These are phyloP conservation scores for Malus hybrid DNA, from an alignment of 331 rosid genomes.

Conservation along the genomic window DNA sequence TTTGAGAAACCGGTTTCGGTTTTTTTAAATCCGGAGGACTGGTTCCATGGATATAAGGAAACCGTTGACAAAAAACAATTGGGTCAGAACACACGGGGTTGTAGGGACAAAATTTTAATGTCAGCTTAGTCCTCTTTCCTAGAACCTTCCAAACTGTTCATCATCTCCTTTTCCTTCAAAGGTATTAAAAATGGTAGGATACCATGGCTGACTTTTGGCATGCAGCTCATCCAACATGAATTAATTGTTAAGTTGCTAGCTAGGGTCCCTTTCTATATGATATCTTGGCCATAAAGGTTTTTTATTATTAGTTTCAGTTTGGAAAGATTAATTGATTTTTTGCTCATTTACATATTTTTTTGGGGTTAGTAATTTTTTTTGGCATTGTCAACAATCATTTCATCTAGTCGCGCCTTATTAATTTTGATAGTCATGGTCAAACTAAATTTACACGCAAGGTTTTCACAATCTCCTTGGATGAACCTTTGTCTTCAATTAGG, in stretches of 20 bases:
- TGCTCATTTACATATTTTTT: neutral
- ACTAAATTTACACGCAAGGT: neutral
- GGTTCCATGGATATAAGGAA: neutral
- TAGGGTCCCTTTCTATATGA: neutral
- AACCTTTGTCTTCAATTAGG: neutral
- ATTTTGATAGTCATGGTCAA: neutral
- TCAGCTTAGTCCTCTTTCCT: slow-evolving; percentile 24
- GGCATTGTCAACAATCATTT: no score
- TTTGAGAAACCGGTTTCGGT: slow-evolving; percentile 29
- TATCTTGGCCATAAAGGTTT: neutral
- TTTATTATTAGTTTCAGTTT: neutral
- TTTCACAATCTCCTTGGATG: neutral
- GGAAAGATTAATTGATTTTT: neutral
- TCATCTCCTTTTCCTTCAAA: neutral
- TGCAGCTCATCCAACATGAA: slow-evolving; percentile 9
- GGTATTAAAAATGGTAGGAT: slow-evolving; percentile 4
- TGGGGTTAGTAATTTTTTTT: neutral
- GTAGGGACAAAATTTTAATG: slow-evolving; percentile 30
- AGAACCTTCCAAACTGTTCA: slow-evolving; percentile 10
- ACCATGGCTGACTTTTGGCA: slow-evolving; percentile 23
- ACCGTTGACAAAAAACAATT: slow-evolving; percentile 45
- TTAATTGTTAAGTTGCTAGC: neutral
- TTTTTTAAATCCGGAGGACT: slow-evolving; percentile 22
- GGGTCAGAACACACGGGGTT: slow-evolving; percentile 20
- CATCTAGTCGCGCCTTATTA: neutral